Conservation (phyloP, 768 basidiomycete genomes). For the Polyporus arcularius region DNA sequence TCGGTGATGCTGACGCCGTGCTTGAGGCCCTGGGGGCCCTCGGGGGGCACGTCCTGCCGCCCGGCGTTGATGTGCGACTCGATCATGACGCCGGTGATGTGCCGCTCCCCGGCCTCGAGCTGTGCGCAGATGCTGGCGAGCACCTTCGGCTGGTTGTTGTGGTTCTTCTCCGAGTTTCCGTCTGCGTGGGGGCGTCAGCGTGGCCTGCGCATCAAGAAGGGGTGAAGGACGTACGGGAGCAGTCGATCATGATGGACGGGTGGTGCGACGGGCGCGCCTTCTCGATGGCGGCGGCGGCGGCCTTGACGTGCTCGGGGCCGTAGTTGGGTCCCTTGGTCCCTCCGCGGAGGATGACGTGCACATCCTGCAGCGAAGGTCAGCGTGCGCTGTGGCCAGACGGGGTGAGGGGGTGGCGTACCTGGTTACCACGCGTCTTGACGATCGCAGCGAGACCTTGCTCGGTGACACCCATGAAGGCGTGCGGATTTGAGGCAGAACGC, state of each 20-base stretch:
- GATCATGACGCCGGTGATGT: conserved; percentile 95
- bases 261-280: conserved; percentile 56
- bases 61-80: conserved; percentile 94
- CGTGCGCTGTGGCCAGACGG: background rate
- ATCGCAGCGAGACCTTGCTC: conserved; percentile 91
- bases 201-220: background rate
- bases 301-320: conserved; percentile 66
- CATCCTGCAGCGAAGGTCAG: conserved; percentile 48
- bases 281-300: conserved; percentile 59
- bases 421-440: conserved; percentile 71
- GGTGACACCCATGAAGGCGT: conserved; percentile 95
- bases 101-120: conserved; percentile 63
- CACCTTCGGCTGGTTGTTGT: conserved; percentile 88
- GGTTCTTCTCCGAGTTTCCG: conserved; percentile 95
- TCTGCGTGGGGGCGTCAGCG: conserved; percentile 45
- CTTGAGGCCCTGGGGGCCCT: conserved; percentile 68
- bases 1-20: conserved; percentile 89
- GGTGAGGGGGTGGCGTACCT: conserved; percentile 27
- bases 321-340: conserved; percentile 92
- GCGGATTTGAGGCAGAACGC: conserved; percentile 87
- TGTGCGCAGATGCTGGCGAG: conserved; percentile 72
- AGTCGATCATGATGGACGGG: conserved; percentile 87
- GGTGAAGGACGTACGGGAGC: conserved; percentile 57
- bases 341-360: conserved; percentile 95
- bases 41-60: conserved; percentile 80